Base-by-base conservation (phyloP, 768 basidiomycete genomes). In the Asterophora lycoperdoides region DNA sequence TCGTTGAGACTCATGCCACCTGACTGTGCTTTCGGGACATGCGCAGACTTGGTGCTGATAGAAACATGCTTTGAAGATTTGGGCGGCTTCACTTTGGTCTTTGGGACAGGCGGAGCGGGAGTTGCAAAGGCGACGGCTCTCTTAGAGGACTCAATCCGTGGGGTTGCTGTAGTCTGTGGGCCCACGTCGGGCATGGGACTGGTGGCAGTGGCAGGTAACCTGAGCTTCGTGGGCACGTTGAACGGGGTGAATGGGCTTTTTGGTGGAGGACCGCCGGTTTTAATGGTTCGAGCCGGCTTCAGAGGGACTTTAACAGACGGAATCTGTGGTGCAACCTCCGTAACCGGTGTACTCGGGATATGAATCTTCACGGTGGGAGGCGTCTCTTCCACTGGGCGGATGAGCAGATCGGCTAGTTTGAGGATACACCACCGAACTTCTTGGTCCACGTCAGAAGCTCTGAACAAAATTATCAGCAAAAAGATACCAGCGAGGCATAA, bases 401-500 rank as follows among this genome's bases (percentile, higher is more conserved):
- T 84, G 36, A 93, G 77, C 15, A 95, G 75, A 58, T 97, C 95
- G 5, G 90, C 91, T 18, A 96, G 72, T 67, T 98, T 97, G 59
- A 98, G 74, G 41, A 95, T 70, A 55, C 86, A 90, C 82, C 92
- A 90, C 39, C 93, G 85, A 34, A 94, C 87, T 68, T 95, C 89
- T 59, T 89, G 78, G 64, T 96, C 93, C 46, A 83, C 75, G 51
- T 86, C 82, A 0, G 85, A 75, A 28, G 83, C 79, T 28, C 91
- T 93, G 51, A 4, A 23, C 26, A 41, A 29, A 18, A 46, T 7
- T 14, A 47, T 60, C 8, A 52, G 42, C 42, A 42, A 7, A 44
- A 46, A 13, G 1, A 18, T 30, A 54, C 67, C 81, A 56, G n/a
- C 17, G 47, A 32, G 30, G 43, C 32, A 41, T 8, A 33, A 14